phyloP scores from a whole-genome alignment of 2,329 filamentous ascomycete species.

The Venturia aucupariae region DNA sequence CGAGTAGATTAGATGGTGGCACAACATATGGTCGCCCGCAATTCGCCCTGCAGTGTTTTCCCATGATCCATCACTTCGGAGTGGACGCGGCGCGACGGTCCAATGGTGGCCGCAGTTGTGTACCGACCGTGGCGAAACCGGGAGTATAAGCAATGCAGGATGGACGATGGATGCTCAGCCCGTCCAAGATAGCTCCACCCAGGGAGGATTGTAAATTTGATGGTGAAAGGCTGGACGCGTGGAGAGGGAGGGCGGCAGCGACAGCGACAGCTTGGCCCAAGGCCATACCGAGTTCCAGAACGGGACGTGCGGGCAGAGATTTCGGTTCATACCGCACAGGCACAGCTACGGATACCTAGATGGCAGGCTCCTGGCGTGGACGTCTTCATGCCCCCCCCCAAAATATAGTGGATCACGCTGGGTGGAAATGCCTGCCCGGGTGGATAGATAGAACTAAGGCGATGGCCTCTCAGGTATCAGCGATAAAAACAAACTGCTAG shows the following conservation, averaged over 20 bases:
- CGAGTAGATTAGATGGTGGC: too few relatives aligned
- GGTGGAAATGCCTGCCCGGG: neutral
- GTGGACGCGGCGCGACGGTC: neutral
- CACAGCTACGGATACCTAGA: too few relatives aligned
- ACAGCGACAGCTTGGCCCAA: too few relatives aligned
- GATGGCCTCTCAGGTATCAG: neutral
- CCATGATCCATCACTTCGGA: constrained; percentile 5
- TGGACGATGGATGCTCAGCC: neutral
- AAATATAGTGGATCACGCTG: neutral
- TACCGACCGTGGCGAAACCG: neutral
- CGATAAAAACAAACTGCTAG: neutral
- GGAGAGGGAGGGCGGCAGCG: too few relatives aligned
- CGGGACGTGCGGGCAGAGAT: neutral
- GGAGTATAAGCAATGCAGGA: neutral
- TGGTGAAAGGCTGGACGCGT: neutral
- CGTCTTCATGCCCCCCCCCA: neutral
- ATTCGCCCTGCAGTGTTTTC: neutral
- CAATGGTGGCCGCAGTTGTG: neutral
- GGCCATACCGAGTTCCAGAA: too few relatives aligned
- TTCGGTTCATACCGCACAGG: neutral
- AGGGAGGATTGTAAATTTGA: neutral
- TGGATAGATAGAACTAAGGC: neutral
- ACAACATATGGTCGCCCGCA: neutral
- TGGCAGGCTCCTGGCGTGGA: too few relatives aligned
- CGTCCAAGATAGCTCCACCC: neutral